A percentile compares a stretch with the other conserved stretches of the same genome.
phyloP scores from a whole-genome alignment of 257 asterid species.

The Jacaranda copaia region DNA sequence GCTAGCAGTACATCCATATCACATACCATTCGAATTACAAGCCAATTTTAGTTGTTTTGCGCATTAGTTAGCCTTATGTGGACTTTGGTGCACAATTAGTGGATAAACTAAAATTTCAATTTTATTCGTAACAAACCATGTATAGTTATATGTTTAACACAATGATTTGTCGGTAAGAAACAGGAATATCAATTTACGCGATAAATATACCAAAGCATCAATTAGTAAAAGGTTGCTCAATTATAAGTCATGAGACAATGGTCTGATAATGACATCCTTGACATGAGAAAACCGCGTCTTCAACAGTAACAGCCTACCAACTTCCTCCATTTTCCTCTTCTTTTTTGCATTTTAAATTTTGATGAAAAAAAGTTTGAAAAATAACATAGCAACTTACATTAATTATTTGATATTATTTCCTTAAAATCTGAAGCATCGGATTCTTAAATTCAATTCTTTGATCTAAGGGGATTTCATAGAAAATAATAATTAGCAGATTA shows the following conservation, averaged over 20 bases:
- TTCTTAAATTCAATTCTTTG: too few species aligned
- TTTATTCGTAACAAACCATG: too few species aligned
- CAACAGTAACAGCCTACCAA: background rate
- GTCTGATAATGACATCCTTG: background rate
- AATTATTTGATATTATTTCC: too few species aligned
- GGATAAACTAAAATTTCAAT: too few species aligned
- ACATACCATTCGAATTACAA: background rate
- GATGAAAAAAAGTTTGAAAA: too few species aligned
- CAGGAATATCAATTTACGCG: background rate
- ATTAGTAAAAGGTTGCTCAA: background rate
- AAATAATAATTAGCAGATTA: too few species aligned
- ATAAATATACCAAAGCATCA: background rate
- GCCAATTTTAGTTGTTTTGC: background rate
- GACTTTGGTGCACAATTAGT: background rate
- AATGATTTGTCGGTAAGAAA: background rate
- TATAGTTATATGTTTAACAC: background rate
- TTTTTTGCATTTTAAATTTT: too few species aligned
- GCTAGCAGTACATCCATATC: too few species aligned
- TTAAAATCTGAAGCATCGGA: too few species aligned
- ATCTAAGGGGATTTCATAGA: too few species aligned
- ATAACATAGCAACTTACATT: too few species aligned
- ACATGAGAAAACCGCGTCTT: background rate
- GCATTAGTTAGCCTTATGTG: background rate
- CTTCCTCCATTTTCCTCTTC: background rate
- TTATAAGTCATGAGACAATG: background rate